Base-by-base conservation (phyloP, 441 rosid genomes). In the Eutrema salsugineum region DNA sequence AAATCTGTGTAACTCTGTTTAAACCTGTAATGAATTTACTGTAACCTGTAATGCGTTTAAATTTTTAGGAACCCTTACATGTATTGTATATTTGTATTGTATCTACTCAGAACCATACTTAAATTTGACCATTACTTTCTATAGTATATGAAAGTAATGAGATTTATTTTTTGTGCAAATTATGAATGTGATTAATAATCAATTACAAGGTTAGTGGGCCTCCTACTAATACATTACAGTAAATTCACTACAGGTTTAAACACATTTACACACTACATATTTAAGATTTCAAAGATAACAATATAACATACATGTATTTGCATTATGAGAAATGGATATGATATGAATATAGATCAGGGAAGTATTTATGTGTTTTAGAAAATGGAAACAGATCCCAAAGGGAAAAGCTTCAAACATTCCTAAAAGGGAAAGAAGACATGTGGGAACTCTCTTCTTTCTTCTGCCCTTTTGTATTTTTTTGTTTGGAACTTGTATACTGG, bases 361-460 rank as follows among this genome's bases (percentile, higher is more conserved):
- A 19, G 35, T 59, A 12, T 59, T 38, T 11, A 59, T 40, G 42
- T 67, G 48, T 67, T 16, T 16, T 43, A 43, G 30, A 32, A 59
- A 42, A 9, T 11, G 43, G 60, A 73, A 73, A 73, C 66, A 65
- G 46, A 73, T 57, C 72, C 72, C 66, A 6, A 73, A 57, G 66
- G 19, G 66, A 20, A 56, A 73, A 66, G 59, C 15, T 57, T 28
- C 6, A 16, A 40, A 66, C 66, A 47, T 57, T 39, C 77, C 77
- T 9, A 73, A 66, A 73, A 47, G 11, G 72, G 77, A 58, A 73
- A 73, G 47, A 17, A 40, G 46, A 19, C 77, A 73, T 73, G 77
- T 73, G 77, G 53, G 46, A 48, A 66, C 72, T 66, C 59, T 64
- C 1, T 12, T 73, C 46, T 35, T 15, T 44, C 48, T 65, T 66